Evolutionary conservation across 495 filamentous ascomycete genomes (phyloP), one percentile per base, ranked within the genome.

Genomic region (Amorphotheca resinae): DNA sequence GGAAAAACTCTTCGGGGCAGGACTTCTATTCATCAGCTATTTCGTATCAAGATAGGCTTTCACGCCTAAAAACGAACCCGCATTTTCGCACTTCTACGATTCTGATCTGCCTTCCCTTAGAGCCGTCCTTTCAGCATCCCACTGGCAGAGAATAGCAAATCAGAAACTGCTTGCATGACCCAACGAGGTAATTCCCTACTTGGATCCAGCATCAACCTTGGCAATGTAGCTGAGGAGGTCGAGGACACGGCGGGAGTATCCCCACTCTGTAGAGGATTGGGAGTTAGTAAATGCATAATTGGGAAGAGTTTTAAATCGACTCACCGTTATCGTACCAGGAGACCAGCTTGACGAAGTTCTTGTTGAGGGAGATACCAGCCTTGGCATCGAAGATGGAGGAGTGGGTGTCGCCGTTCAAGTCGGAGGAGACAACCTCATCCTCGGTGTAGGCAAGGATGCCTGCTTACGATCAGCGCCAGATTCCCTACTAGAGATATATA

Each of bases 321-420:
- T 28, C 25, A 28, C 25, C 38, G 22, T 40, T 40, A 14, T 95
- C 89, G 72, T 98, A 98, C 91, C 91, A 98, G 57, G 80, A 78
- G 62, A 98, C 79, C 31, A 98, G 76, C 81, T 98, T 98, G 75
- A 96, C 79, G 70, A 98, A 98, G 77, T 96, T 84, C 53, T 83
- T 63, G 79, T 98, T 98, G 48, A 98, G 79, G 52, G 87, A 81
- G 66, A 98, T 96, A 77, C 91, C 91, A 38, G 91, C 91, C 83
- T 95, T 95, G 64, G 89, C 89, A 68, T 98, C 91, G 69, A 98
- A 95, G 78, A 98, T 91, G 67, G 87, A 95, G 50, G 87, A 95
- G 76, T 76, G 63, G 62, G 68, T 73, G 69, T 95, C 81, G 65
- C 93, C 91, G 70, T 82, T 91, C 64, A 96, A 57, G 64, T 98